A percentile compares a stretch with the other conserved stretches of the same genome.
Conservation (phyloP, 2,329 filamentous ascomycete genomes). For the Aspergillus versicolor region DNA sequence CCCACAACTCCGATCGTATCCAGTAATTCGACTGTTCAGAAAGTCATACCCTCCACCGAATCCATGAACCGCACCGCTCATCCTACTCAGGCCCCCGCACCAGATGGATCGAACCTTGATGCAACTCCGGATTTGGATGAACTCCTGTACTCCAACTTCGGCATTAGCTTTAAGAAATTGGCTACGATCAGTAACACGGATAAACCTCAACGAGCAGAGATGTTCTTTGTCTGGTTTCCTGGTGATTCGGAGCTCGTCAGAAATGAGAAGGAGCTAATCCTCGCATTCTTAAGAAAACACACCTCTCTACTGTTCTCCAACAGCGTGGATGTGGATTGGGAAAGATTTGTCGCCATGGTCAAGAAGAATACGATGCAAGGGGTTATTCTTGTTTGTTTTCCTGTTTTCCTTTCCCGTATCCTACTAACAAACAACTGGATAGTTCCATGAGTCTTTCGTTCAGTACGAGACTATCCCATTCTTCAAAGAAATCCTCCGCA, state of each 20-base stretch:
- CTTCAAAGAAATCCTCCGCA: conserved; percentile 23
- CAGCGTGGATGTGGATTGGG: conserved; percentile 34
- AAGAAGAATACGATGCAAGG: conserved; percentile 16
- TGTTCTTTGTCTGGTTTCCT: conserved; percentile 39
- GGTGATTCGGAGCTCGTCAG: conserved; percentile 14
- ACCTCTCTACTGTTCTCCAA: conserved; percentile 31
- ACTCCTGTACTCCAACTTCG: conserved; percentile 19
- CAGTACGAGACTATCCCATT: conserved; percentile 29
- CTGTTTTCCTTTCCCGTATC: neutral
- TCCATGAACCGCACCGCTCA: neutral
- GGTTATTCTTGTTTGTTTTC: conserved; percentile 37
- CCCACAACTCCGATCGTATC: neutral
- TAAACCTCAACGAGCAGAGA: conserved; percentile 19
- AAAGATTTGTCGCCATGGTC: conserved; percentile 27
- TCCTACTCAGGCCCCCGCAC: neutral
- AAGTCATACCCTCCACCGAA: neutral
- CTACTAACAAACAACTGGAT: conserved; percentile 13
- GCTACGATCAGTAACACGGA: conserved; percentile 19
- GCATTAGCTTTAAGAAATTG: conserved; percentile 30
- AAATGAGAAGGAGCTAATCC: conserved; percentile 27
- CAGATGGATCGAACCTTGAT: neutral
- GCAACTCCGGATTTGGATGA: conserved; percentile 9
- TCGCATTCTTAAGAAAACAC: conserved; percentile 25
- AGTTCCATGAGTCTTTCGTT: conserved; percentile 40
- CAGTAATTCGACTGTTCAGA: neutral